A percentile compares a stretch with the other conserved stretches of the same genome.
Conservation (phyloP, 1,284 basidiomycete genomes). For the Caloboletus inedulis region DNA sequence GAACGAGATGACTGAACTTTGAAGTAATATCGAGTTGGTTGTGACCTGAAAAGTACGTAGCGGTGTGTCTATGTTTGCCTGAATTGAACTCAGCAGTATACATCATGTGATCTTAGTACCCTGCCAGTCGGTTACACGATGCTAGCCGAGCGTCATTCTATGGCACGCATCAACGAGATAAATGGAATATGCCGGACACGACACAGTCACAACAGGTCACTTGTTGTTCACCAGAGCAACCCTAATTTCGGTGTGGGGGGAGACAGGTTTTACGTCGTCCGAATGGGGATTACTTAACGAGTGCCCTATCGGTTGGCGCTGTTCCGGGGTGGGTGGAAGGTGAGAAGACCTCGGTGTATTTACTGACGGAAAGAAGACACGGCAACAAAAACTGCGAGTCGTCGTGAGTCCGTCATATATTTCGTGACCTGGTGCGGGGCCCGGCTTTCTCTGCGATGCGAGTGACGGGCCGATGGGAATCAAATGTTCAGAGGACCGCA, state of each 20-base stretch:
- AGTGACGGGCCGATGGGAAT: conserved; percentile 9
- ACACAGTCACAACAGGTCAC: conserved; percentile 1
- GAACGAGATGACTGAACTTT: no score
- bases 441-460: not conserved
- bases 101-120: not conserved
- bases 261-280: not conserved
- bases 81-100: no score
- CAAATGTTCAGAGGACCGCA: conserved; percentile 1
- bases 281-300: conserved; percentile 8
- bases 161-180: conserved; percentile 2
- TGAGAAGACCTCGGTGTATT: not conserved
- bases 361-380: conserved; percentile 2
- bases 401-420: conserved; percentile 1
- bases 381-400: not conserved
- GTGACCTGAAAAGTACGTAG: not conserved
- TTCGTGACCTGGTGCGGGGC: not conserved
- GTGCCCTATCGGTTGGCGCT: not conserved
- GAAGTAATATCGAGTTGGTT: not conserved
- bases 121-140: not conserved
- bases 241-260: conserved; percentile 9
- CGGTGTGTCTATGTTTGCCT: not conserved
- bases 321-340: not conserved
- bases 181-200: not conserved
- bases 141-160: conserved; percentile 1
- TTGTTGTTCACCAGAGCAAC: not conserved